Evolutionary conservation across 495 filamentous ascomycete genomes (phyloP).

Genomic region (Aspergillus baeticus): DNA sequence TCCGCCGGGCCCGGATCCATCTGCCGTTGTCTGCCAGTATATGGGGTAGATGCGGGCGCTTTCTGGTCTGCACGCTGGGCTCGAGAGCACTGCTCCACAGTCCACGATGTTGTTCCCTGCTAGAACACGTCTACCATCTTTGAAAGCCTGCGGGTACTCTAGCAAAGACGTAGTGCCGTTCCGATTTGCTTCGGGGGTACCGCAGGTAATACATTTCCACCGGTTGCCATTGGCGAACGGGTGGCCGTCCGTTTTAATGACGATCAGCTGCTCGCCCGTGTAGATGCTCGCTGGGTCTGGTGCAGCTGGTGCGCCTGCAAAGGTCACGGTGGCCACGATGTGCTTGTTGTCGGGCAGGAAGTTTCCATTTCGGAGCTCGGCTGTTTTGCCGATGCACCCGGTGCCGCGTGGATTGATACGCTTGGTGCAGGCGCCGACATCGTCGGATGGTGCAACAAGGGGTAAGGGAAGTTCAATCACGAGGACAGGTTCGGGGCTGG

Average conservation of each 20-base stretch:
- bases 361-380: conserved; percentile 18
- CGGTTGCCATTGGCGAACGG: conserved; percentile 7
- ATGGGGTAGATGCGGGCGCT: conserved; percentile 22
- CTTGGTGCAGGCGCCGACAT: conserved; percentile 14
- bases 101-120: no score
- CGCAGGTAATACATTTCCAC: no score
- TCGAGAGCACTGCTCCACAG: no score
- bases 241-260: conserved; percentile 14
- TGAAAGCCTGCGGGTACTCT: no score
- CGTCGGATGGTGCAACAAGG: no score
- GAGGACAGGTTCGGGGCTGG: no score
- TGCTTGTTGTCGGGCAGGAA: conserved; percentile 24
- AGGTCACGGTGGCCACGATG: conserved; percentile 18
- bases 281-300: conserved; percentile 21
- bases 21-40: conserved; percentile 7
- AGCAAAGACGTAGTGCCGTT: no score
- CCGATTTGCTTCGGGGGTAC: no score
- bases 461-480: no score
- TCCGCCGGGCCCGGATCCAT: conserved; percentile 13
- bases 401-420: conserved; percentile 18
- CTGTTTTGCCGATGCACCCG: conserved; percentile 17
- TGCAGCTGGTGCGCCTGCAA: conserved; percentile 16
- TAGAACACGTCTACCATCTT: no score
- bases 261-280: conserved; percentile 17
- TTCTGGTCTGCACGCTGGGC: not conserved